Evolutionary conservation across 768 basidiomycete species (phyloP).

Genomic region (Lactarius sanguifluus): DNA sequence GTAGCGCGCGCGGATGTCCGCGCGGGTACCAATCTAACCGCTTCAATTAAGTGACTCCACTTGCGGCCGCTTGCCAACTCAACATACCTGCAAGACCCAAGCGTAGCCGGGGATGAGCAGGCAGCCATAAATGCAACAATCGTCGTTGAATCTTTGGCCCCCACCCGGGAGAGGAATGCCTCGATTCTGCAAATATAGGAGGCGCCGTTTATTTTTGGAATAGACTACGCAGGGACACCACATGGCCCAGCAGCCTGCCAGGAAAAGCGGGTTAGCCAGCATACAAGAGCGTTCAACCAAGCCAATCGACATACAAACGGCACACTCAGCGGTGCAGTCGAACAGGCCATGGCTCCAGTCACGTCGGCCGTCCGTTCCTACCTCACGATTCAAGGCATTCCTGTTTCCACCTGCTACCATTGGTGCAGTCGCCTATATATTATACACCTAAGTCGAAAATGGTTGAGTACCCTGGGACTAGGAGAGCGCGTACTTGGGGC

Average conservation of each 20-base stretch:
- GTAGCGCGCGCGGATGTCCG: constrained; percentile 44
- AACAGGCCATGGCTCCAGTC: constrained; percentile 36
- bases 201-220: constrained; percentile 42
- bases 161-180: constrained; percentile 38
- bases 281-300: constrained; percentile 9
- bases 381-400: constrained; percentile 33
- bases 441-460: background rate
- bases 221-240: constrained; percentile 47
- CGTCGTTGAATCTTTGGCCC: constrained; percentile 38
- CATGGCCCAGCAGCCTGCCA: constrained; percentile 38
- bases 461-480: background rate
- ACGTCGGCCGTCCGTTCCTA: constrained; percentile 37
- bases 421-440: background rate
- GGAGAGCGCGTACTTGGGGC: background rate
- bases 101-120: constrained; percentile 36
- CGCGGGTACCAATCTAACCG: constrained; percentile 37
- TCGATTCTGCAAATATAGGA: constrained; percentile 39
- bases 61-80: background rate
- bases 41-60: background rate
- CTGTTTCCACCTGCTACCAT: constrained; percentile 23
- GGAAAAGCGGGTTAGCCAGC: constrained; percentile 20
- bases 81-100: constrained; percentile 42
- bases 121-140: constrained; percentile 41
- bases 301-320: constrained; percentile 32
- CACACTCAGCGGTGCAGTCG: constrained; percentile 30